Percentiles rank a stretch among this genome's conserved stretches.
Conservation (phyloP, 768 basidiomycete genomes). For the Suillus subaureus region DNA sequence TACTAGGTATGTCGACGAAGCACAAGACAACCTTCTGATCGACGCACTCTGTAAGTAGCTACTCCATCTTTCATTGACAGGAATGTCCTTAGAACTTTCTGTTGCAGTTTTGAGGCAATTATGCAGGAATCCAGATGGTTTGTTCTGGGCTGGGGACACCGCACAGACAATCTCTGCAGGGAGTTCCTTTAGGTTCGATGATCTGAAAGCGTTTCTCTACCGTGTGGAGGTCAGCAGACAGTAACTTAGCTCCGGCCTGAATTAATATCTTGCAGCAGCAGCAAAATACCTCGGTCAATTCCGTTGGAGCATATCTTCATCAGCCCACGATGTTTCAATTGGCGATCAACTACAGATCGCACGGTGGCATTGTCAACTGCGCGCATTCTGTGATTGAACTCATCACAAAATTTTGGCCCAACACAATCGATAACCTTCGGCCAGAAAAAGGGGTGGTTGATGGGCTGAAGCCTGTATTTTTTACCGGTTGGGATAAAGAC, state of each 20-base stretch:
- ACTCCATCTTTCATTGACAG: not conserved
- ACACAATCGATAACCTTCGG: conserved; percentile 60
- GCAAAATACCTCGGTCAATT: conserved; percentile 18
- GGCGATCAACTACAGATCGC: conserved; percentile 67
- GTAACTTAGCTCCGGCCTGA: not conserved
- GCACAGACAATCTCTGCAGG: conserved; percentile 78
- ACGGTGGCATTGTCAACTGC: conserved; percentile 74
- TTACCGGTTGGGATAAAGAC: conserved; percentile 48
- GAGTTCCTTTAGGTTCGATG: conserved; percentile 71
- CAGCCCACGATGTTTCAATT: conserved; percentile 55
- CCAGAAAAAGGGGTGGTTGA: conserved; percentile 57
- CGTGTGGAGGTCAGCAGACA: conserved; percentile 53
- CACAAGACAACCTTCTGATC: conserved; percentile 70
- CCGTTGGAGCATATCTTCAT: conserved; percentile 18
- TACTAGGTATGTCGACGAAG: conserved; percentile 71
- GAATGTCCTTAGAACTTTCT: not conserved
- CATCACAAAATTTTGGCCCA: conserved; percentile 61
- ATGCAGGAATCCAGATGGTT: conserved; percentile 64
- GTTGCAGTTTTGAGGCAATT: conserved; percentile 58
- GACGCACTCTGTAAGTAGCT: conserved; percentile 54
- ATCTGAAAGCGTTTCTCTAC: conserved; percentile 67
- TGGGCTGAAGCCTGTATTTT: conserved; percentile 61
- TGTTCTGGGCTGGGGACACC: conserved; percentile 83
- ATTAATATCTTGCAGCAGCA: conserved; percentile 17
- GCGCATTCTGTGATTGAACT: conserved; percentile 67